A percentile compares a stretch with the other conserved stretches of the same genome.
phyloP scores from a whole-genome alignment of 2,329 filamentous ascomycete species.

The Penicillium sp. region DNA sequence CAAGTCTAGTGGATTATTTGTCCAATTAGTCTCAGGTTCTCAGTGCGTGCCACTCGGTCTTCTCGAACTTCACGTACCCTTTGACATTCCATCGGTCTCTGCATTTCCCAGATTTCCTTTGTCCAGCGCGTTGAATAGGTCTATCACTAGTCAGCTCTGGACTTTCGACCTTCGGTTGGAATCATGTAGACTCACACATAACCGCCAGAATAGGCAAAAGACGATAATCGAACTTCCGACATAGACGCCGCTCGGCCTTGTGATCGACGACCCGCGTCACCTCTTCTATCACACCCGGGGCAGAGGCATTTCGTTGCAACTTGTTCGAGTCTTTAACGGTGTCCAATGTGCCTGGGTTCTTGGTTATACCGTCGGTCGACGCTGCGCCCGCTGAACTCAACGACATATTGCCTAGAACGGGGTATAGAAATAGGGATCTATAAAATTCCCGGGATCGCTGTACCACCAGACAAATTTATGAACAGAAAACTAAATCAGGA shows the following conservation, averaged over 20 bases:
- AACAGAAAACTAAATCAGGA: background rate
- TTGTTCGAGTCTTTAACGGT: constrained; percentile 20
- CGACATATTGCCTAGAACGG: constrained; percentile 6
- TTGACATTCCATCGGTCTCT: constrained; percentile 51
- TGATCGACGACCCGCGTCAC: constrained; percentile 41
- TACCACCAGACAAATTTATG: background rate
- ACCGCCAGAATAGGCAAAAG: constrained; percentile 56
- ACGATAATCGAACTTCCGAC: constrained; percentile 51
- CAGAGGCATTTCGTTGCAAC: constrained; percentile 19
- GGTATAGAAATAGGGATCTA: background rate
- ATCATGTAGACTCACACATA: constrained; percentile 46
- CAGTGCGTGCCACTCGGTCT: background rate
- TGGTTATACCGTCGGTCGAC: constrained; percentile 16
- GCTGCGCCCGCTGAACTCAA: background rate
- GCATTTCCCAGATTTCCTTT: constrained; percentile 55
- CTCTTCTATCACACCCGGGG: constrained; percentile 24
- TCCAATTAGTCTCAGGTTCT: background rate
- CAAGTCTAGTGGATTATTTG: constrained; percentile 41
- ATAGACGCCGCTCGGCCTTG: constrained; percentile 48
- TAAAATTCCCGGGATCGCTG: background rate
- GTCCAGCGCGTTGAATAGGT: constrained; percentile 54
- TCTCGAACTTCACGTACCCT: constrained; percentile 25
- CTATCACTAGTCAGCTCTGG: constrained; percentile 28
- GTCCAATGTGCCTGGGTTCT: constrained; percentile 15
- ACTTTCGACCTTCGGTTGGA: background rate